Percentiles rank a stretch among this genome's conserved stretches.
Evolutionary conservation across 1,139 yeast species (phyloP).

Genomic region (Yamadazyma epiphylla): DNA sequence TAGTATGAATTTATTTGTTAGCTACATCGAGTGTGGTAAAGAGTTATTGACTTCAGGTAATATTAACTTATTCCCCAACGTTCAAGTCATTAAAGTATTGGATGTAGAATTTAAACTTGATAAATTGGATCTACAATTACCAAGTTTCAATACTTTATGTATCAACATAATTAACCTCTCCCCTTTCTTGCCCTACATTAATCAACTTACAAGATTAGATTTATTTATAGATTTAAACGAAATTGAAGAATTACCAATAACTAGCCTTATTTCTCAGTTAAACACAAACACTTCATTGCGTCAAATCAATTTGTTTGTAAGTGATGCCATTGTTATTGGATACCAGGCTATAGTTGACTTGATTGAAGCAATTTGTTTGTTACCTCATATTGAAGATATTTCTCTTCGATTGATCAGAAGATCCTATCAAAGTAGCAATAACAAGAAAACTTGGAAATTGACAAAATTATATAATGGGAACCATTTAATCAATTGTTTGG

Average conservation of each 20-base stretch:
- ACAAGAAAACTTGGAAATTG: slow-evolving; percentile 1
- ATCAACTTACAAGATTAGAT: slow-evolving; percentile 19
- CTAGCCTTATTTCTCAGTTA: too few species aligned
- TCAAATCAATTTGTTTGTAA: slow-evolving; percentile 20
- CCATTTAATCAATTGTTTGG: slow-evolving; percentile 6
- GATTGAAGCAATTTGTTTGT: slow-evolving; percentile 9
- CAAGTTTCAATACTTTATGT: slow-evolving; percentile 13
- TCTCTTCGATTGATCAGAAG: slow-evolving; percentile 15
- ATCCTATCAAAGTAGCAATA: slow-evolving; percentile 3
- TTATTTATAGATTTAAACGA: slow-evolving; percentile 22
- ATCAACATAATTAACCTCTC: slow-evolving; percentile 17
- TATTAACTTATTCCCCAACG: slow-evolving; percentile 16
- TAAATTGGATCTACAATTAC: background rate
- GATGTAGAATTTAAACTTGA: slow-evolving; percentile 8
- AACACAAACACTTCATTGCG: too few species aligned
- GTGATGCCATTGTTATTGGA: slow-evolving; percentile 12
- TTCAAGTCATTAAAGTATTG: slow-evolving; percentile 19
- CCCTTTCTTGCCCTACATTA: slow-evolving; percentile 5
- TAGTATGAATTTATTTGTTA: slow-evolving; percentile 19
- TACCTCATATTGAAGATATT: slow-evolving; percentile 9
- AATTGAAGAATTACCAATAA: slow-evolving; percentile 6
- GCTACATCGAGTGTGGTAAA: slow-evolving; percentile 25
- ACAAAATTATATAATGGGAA: slow-evolving; percentile 8
- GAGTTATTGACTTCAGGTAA: slow-evolving; percentile 14
- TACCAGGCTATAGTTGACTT: slow-evolving; percentile 15